These are phyloP conservation scores for Fusarium sp. DNA, from an alignment of 2,329 filamentous ascomycete genomes.

Conservation along the genomic window DNA sequence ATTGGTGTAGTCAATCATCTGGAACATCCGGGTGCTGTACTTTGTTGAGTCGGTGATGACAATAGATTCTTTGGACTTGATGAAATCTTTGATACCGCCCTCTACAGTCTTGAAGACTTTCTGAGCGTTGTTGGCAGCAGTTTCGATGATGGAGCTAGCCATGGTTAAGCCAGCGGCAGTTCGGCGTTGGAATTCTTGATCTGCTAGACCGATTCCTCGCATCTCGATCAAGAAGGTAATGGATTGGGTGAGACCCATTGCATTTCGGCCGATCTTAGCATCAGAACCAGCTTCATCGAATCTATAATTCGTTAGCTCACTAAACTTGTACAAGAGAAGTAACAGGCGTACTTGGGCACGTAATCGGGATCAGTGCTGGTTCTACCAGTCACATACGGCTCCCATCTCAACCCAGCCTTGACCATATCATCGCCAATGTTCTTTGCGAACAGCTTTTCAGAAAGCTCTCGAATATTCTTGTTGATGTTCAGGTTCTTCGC, in stretches of 20 bases:
- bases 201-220: slow-evolving; percentile 48
- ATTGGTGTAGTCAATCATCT: slow-evolving; percentile 46
- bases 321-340: fast-evolving
- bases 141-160: slow-evolving; percentile 47
- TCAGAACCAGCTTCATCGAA: slow-evolving; percentile 49
- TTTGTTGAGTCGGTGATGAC: slow-evolving; percentile 47
- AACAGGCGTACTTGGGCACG: slow-evolving; percentile 9
- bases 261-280: slow-evolving; percentile 49
- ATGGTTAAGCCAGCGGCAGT: slow-evolving; percentile 47
- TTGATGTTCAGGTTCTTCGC: slow-evolving; percentile 53
- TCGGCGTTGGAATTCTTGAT: slow-evolving; percentile 50
- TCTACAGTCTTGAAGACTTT: slow-evolving; percentile 46
- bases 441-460: slow-evolving; percentile 47
- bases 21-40: slow-evolving; percentile 36
- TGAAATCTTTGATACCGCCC: slow-evolving; percentile 45
- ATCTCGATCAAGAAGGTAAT: slow-evolving; percentile 50
- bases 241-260: slow-evolving; percentile 48
- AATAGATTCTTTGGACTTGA: slow-evolving; percentile 45
- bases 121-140: slow-evolving; percentile 46
- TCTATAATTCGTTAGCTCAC: background rate
- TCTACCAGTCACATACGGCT: slow-evolving; percentile 46
- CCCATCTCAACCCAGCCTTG: slow-evolving; percentile 45
- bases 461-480: slow-evolving; percentile 45
- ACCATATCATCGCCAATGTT: slow-evolving; percentile 49
- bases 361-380: slow-evolving; percentile 31